Base-by-base conservation (phyloP, 2,329 filamentous ascomycete species). In the Microdochium trichocladiopsis region DNA sequence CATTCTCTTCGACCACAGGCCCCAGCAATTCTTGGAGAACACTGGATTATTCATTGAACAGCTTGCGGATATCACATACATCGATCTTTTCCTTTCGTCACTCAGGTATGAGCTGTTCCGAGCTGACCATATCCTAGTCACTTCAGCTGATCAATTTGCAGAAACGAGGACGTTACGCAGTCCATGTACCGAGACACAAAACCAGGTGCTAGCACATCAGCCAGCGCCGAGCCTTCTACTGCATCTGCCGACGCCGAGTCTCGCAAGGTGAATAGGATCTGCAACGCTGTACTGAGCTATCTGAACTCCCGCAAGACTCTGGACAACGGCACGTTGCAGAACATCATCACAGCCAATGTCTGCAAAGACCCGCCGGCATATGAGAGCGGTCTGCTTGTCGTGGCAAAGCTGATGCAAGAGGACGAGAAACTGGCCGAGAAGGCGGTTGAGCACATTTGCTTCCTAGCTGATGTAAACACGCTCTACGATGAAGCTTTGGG, bases 401-500 rank as follows among this genome's bases (percentile, higher is more conserved):
- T 97, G 31, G 86, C 90, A 3, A 79, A 84, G 51, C 72, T 99
- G 33, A 80, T 84, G 75, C 77, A 80, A 52, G 79, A 86, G 58
- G 82, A 87, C 49, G 75, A 83, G 43, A 79, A 84, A 50, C 77
- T 92, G 58, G 90, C 90, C 0, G 93, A 97, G 59, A 87, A 86
- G 66, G 93, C 93, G 0, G 87, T 96, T 22, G 91, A 96, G 65
- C 94, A 99, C 63, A 96, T 99, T 55, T 97, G 91, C 75, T 99
- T 99, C 76, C 79, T 99, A 43, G 90, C 92, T 1, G 94, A 99
- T 68, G 87, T 95, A 47, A 95, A 96, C 66, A 84, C 85, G 37
- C 80, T 99, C 0, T 99, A 96, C 62, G 90, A 96, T 56, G 86
- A 92, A 55, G 89, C 94, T 0, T 76, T 99, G 2, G 92, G 92